Conservation (phyloP, 164 flowering plant genomes). For the Macadamia integrifolia region DNA sequence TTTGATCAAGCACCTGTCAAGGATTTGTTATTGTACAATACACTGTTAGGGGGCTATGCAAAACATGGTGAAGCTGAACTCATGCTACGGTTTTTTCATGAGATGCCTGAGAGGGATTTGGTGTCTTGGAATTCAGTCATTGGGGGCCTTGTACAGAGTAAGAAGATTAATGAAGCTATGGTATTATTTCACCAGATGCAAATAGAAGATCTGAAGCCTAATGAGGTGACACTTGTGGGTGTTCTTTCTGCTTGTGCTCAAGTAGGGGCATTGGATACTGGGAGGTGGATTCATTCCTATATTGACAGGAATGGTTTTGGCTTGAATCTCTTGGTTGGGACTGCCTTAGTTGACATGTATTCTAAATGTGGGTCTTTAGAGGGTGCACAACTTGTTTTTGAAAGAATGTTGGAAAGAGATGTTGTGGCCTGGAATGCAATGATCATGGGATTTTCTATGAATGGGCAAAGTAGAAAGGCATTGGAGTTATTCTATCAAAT, state of each 20-base stretch:
- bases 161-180: conserved; percentile 28
- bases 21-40: conserved; percentile 31
- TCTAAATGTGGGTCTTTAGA: conserved; percentile 37
- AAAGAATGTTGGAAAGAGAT: conserved; percentile 23
- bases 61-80: conserved; percentile 17
- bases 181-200: conserved; percentile 27
- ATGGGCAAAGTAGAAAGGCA: conserved; percentile 27
- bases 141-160: conserved; percentile 31
- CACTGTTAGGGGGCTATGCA: conserved; percentile 25
- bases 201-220: conserved; percentile 19
- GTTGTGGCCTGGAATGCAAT: conserved; percentile 39
- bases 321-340: conserved; percentile 21
- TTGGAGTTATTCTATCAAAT: conserved; percentile 24
- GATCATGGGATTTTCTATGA: conserved; percentile 37
- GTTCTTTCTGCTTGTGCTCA: conserved; percentile 38
- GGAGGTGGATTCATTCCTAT: conserved; percentile 34
- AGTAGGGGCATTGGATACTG: conserved; percentile 32
- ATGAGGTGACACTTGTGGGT: conserved; percentile 27
- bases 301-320: conserved; percentile 21
- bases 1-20: conserved; percentile 29
- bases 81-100: conserved; percentile 21
- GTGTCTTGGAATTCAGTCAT: conserved; percentile 42
- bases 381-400: conserved; percentile 25
- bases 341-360: conserved; percentile 39
- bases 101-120: conserved; percentile 35